Base-by-base conservation (phyloP, 2,329 filamentous ascomycete genomes). In the Truncatella angustata region DNA sequence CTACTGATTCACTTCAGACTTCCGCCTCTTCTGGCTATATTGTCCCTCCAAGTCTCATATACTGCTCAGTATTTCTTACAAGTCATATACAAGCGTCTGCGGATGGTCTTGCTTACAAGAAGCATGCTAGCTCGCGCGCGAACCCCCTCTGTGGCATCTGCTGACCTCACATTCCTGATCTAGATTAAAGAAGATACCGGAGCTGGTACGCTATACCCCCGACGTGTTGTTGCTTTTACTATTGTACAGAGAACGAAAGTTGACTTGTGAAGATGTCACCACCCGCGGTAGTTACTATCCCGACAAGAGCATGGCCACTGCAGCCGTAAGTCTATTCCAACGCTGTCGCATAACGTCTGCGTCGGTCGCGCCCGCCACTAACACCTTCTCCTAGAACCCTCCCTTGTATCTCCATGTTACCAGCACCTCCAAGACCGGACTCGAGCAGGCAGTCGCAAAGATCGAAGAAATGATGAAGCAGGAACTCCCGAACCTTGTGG, bases 111-210 rank as follows among this genome's bases (percentile, higher is more conserved):
- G 83, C 85, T 89, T 87, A 88, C 86, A 74, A 70, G 72, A 78
- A 77, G 78, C 79, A 75, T 78, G 76, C 80, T 82, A 88, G 85
- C 83, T 82, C 74, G 70, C 71, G 73, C 73, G 73, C 72, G 71
- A 70, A 67, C 71, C 71, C 77, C 81, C 83, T 86, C 84, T 85
- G 84, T 90, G 86, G 84, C 89, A 90, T 85, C 85, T 94, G 91
- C 92, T 97, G 85, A 97, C 92, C 84, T 86, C 81, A 76, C 75
- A 75, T 87, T 81, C 85, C 83, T 94, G 86, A 88, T 89, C 66
- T 92, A 99, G 94, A 99, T 99, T 68, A 96, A 96, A 87, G 93
- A 97, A 79, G 91, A 97, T 68, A 97, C 93, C 86, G 94, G 94
- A 82, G 93, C 94, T 82, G 94, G 94, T 99, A 99, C 86, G 92